Conservation (phyloP, 306 rosid genomes). For the Arachis hypogaea region DNA sequence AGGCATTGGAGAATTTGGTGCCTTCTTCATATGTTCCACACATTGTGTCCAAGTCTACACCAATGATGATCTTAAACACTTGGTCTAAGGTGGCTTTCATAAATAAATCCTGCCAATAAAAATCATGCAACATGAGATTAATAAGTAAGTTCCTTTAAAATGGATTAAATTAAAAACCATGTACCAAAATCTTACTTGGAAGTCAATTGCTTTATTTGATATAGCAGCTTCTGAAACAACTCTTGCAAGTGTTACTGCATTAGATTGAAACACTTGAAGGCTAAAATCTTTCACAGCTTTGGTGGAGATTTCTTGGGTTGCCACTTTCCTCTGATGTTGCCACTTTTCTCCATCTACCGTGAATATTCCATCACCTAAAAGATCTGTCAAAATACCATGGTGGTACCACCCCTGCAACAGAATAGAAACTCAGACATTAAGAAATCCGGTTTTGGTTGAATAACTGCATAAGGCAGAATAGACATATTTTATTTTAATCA, state of each 20-base stretch:
- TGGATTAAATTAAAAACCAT: not conserved
- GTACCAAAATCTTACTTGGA: conserved; percentile 50
- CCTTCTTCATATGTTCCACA: conserved; percentile 80
- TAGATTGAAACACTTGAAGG: conserved; percentile 54
- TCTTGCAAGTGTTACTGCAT: conserved; percentile 66
- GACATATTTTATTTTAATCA: too few relatives aligned
- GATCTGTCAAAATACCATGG: conserved; percentile 65
- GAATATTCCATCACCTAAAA: conserved; percentile 90
- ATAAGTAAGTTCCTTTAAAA: not conserved
- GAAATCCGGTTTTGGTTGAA: not conserved
- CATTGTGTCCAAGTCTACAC: conserved; percentile 72
- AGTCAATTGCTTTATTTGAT: conserved; percentile 50
- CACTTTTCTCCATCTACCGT: conserved; percentile 81
- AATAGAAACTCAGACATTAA: not conserved
- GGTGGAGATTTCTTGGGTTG: conserved; percentile 77
- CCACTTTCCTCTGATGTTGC: conserved; percentile 77
- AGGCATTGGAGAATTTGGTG: conserved; percentile 57
- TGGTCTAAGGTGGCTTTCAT: conserved; percentile 73
- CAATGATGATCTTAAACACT: conserved; percentile 75
- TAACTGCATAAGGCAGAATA: not conserved
- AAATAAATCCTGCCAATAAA: conserved; percentile 54
- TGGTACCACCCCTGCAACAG: conserved; percentile 62
- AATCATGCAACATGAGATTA: conserved; percentile 8
- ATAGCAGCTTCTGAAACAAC: conserved; percentile 59
- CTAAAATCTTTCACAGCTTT: conserved; percentile 67